These are phyloP conservation scores for Esteya vermicola DNA, from an alignment of 2,329 filamentous ascomycete genomes.

Conservation along the genomic window DNA sequence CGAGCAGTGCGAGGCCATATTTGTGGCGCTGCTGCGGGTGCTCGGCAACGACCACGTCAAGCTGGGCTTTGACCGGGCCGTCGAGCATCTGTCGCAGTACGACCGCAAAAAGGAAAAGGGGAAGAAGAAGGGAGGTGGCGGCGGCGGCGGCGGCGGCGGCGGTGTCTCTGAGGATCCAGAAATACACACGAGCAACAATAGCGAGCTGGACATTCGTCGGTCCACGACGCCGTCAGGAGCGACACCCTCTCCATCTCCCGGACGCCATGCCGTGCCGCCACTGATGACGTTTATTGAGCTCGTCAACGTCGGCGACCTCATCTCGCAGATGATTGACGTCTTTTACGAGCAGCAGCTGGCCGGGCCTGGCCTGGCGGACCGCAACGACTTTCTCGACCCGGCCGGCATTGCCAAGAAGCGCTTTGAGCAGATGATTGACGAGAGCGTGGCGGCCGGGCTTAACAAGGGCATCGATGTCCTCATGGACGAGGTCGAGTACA, in stretches of 20 bases:
- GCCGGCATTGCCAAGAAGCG: constrained; percentile 92
- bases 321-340: constrained; percentile 97
- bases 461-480: constrained; percentile 97
- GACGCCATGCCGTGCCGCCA: constrained; percentile 81
- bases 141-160: background rate
- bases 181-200: too few relatives aligned
- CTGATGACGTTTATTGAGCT: constrained; percentile 92
- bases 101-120: constrained; percentile 47
- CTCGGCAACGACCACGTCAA: constrained; percentile 80
- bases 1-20: constrained; percentile 81
- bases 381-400: constrained; percentile 87
- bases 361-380: constrained; percentile 67
- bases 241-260: too few relatives aligned
- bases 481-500: constrained; percentile 95
- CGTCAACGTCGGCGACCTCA: constrained; percentile 94
- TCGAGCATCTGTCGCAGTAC: constrained; percentile 80
- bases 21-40: constrained; percentile 69
- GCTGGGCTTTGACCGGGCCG: constrained; percentile 84
- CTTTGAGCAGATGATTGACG: constrained; percentile 97
- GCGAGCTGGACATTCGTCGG: too few relatives aligned
- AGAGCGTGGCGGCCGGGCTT: constrained; percentile 84
- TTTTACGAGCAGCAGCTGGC: constrained; percentile 95
- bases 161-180: too few relatives aligned
- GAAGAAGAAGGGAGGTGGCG: background rate
- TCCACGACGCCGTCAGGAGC: too few relatives aligned